Evolutionary conservation across 2,329 filamentous ascomycete species (phyloP), one percentile per base, ranked within the genome.

Genomic region (Sporothrix inflata): DNA sequence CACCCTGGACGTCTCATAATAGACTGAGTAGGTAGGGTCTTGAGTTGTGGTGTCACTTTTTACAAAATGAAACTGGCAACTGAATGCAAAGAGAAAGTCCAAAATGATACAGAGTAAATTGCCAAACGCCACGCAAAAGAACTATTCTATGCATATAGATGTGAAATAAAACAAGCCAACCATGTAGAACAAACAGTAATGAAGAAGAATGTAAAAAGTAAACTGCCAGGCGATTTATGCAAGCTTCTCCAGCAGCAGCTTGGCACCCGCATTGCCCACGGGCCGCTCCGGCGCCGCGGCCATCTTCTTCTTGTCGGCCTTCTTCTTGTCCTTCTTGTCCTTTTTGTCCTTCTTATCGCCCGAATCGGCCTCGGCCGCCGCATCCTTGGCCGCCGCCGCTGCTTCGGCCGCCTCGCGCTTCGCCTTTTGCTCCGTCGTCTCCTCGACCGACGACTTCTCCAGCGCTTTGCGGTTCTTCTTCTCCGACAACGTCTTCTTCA

Each of bases 401-500:
- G 83, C 86, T 77, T 80, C 84, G 73, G 76, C n/a, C 0, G 79
- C 79, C 49, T 80, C 80, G 14, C 77, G 77, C 80, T 77, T 78
- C 0, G 82, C 82, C 78, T 84, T 86, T 79, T 87, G 87, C 78
- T 86, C 85, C 5, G 81, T 78, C 24, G 83, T 89, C 83, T 86
- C 88, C 77, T 87, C 87, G 61, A 81, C 86, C 1, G 91, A 90
- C 11, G 91, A 91, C 79, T 88, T 89, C 78, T 93, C 85, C 72
- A 97, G 83, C 73, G 84, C 83, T 82, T 91, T 90, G 84, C 89
- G 92, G 76, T 90, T 89, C 83, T 92, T 91, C 83, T 90, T 88
- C 83, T 92, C 91, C 83, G 89, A 91, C 76, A 98, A 82, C 16
- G 85, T 87, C 80, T 90, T 89, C 78, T 90, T 84, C 69, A 97